Evolutionary conservation across 2,329 filamentous ascomycete species (phyloP), one percentile per base, ranked within the genome.

Genomic region (Zasmidium citrigriseum): DNA sequence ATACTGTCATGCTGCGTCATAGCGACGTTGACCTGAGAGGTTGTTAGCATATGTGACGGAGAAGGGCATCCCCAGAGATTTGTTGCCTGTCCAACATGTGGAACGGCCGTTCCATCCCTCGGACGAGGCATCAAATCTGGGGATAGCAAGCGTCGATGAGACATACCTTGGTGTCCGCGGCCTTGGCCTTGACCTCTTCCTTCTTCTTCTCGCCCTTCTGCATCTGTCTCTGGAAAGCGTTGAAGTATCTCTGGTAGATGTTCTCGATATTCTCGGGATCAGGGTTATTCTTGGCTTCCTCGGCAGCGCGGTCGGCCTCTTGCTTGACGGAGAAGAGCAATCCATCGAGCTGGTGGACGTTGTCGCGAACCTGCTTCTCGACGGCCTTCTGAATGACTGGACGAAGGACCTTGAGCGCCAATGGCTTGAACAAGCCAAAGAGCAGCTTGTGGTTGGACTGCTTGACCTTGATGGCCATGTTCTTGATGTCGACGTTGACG

Each of bases 381-480:
- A 96, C 78, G 1, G 89, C 89, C 82, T 95, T 96, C 76, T 95
- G 87, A 58, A 99, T 81, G 18, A 86, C 89, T 29, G 93, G 92
- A 49, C 89, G 88, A 68, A 99, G 84, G 24, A 92, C 86, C 77
- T 88, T 91, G 72, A 97, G 83, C 65, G 96, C 82, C 23, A 98
- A 73, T 3, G 93, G 91, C 83, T 97, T 97, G 82, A 93, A 89
- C 38, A 97, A 73, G 55, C 80, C 80, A 75, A 98, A 96, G 21
- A 98, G 82, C 12, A 95, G 71, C 84, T 97, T 99, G 84, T 98
- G 93, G 75, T 89, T 96, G 53, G 93, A 97, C 81, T 96, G 86
- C 83, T 93, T 92, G 65, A 99, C 76, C 80, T 96, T 96, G 78
- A 99, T 87, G 64, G 71, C 68, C 63, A 73, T 59, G 65, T 73